Percentiles rank a stretch among this genome's conserved stretches.
Evolutionary conservation across 1,139 yeast genomes (phyloP).

Genomic region (Yamadazyma buinensis): DNA sequence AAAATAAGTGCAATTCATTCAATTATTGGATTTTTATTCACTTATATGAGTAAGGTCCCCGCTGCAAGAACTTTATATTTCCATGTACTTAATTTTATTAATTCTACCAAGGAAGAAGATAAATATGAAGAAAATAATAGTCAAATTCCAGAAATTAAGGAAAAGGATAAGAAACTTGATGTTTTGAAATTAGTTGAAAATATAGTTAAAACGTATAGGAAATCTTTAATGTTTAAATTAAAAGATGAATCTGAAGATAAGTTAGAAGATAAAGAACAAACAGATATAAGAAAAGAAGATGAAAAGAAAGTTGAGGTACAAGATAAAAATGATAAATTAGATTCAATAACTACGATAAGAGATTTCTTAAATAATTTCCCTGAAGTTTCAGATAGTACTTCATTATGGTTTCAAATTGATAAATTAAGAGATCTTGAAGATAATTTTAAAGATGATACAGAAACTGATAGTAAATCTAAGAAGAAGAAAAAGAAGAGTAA

Average conservation of each 20-base stretch:
- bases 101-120: conserved; percentile 16
- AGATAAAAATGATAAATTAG: too few species aligned
- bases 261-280: too few species aligned
- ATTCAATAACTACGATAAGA: conserved; percentile 5
- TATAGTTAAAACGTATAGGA: too few species aligned
- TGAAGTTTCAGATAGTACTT: conserved; percentile 1
- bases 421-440: background rate
- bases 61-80: conserved; percentile 40
- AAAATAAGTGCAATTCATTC: conserved; percentile 39
- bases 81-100: conserved; percentile 17
- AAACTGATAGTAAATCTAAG: conserved; percentile 3
- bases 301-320: too few species aligned
- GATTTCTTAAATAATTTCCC: conserved; percentile 5
- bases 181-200: too few species aligned
- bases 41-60: conserved; percentile 54
- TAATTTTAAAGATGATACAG: conserved; percentile 1
- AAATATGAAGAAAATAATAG: too few species aligned
- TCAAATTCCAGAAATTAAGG: too few species aligned
- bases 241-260: too few species aligned
- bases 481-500: conserved; percentile 16
- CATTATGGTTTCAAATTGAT: conserved; percentile 1
- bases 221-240: too few species aligned
- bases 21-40: conserved; percentile 53
- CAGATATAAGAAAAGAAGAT: too few species aligned
- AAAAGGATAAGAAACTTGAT: too few species aligned